These are phyloP conservation scores for Plasmodium chabaudi DNA, from an alignment of 169 alveolate species.

Conservation along the genomic window DNA sequence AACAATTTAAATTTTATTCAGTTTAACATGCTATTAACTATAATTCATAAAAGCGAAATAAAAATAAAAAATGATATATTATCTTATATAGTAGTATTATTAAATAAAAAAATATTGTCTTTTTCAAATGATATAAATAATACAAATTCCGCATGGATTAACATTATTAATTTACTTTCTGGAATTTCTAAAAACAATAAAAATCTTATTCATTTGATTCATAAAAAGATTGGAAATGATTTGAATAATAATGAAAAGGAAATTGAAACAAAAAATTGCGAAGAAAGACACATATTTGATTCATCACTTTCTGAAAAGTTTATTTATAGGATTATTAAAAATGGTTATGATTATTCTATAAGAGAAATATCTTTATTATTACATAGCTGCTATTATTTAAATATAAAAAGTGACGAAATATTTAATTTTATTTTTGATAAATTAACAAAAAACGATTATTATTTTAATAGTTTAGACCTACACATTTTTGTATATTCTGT, in stretches of 20 bases:
- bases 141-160: slow-evolving; percentile 61
- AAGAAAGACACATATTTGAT: too few relatives aligned
- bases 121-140: slow-evolving; percentile 26
- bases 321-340: slow-evolving; percentile 13
- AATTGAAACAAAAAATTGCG: neutral
- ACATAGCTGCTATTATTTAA: slow-evolving; percentile 36
- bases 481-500: slow-evolving; percentile 61
- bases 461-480: slow-evolving; percentile 43
- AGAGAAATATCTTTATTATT: slow-evolving; percentile 64
- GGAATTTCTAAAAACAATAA: slow-evolving; percentile 37
- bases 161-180: slow-evolving; percentile 29
- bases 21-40: slow-evolving; percentile 62
- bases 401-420: slow-evolving; percentile 13
- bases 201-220: slow-evolving; percentile 16
- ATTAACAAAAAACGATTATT: slow-evolving; percentile 10
- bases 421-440: slow-evolving; percentile 32
- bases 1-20: slow-evolving; percentile 38
- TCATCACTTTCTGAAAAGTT: slow-evolving; percentile 25
- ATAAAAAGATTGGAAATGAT: slow-evolving; percentile 1
- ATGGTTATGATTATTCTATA: slow-evolving; percentile 27
- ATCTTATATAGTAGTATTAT: slow-evolving; percentile 22
- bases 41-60: slow-evolving; percentile 42
- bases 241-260: neutral
- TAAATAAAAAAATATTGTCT: slow-evolving; percentile 22
- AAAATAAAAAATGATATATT: slow-evolving; percentile 38